Base-by-base conservation (phyloP, 1,284 basidiomycete species). In the Salmacisia buchloeana region DNA sequence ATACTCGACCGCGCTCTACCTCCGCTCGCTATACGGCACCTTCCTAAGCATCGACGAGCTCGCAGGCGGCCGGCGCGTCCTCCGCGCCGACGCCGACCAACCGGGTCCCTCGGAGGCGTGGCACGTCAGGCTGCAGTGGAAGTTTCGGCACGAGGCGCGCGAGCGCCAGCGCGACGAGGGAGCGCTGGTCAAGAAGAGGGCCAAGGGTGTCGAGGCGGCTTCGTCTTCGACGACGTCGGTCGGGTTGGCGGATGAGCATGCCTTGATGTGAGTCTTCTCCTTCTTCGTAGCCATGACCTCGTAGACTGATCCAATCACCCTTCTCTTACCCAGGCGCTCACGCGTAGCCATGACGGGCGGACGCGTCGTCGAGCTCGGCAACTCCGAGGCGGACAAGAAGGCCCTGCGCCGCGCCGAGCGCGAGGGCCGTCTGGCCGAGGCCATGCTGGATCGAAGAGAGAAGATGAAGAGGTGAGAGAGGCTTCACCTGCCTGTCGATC, bases 381-480 rank as follows among this genome's bases (percentile, higher is more conserved):
- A 43, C 25, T 68, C 5, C 65, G 64, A 13, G 52, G 58, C 56
- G 45, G 57, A 58, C 27, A 21, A 33, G 3, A 54, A 54, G 49
- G 29, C 49, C 12, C 31, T 54, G 27, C 31, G 31, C 15, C 35
- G 38, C 5, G 65, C 64, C 10, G 54, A 63, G 57, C 59, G 52
- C 43, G 70, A 76, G 46, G 74, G 74, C 10, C 62, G 74, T n/a
- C 64, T 76, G 1, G 72, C 72, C 21, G 74, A 76, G 60, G 74
- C 69, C 54, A 73, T 75, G 74, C 72, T 76, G 15, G 70, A 76
- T 34, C 67, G 73, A 4, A 68, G 74, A 15, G 67, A 64, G 9
- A 69, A 66, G 63, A 62, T 72, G 58, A 76, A 76, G 62, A 76
- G 74, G 57, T 69, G 27, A 31, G 49, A 33, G 1, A 5, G 6